Percentiles rank a stretch among this genome's conserved stretches.
Conservation (phyloP, 2,329 filamentous ascomycete genomes). For the Nemania sp. region DNA sequence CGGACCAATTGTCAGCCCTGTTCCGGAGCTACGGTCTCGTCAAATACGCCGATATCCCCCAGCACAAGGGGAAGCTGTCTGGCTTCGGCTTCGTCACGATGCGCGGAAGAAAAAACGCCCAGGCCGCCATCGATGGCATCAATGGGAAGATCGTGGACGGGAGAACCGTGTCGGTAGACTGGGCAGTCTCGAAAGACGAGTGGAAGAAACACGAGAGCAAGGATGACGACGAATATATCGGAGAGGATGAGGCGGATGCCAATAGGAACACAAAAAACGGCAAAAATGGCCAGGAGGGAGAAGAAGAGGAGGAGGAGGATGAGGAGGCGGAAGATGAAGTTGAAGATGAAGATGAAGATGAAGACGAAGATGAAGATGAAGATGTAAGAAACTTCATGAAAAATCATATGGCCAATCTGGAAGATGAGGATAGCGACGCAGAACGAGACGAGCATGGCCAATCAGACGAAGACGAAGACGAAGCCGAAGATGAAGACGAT, state of each 20-base stretch:
- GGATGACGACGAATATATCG: slow-evolving; percentile 33
- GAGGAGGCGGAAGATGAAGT: slow-evolving; percentile 49
- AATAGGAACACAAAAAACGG: slow-evolving; percentile 40
- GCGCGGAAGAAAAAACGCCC: slow-evolving; percentile 85
- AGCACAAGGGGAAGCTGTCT: slow-evolving; percentile 73
- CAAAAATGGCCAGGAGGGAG: slow-evolving; percentile 46
- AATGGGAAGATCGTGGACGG: slow-evolving; percentile 93
- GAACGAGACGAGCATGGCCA: slow-evolving; percentile 44
- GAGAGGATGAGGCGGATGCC: slow-evolving; percentile 16
- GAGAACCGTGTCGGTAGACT: slow-evolving; percentile 88
- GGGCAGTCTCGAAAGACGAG: slow-evolving; percentile 88
- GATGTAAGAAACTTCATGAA: slow-evolving; percentile 61
- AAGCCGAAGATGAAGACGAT: slow-evolving; percentile 44
- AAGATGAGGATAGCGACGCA: slow-evolving; percentile 59
- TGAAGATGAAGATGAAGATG: slow-evolving; percentile 50
- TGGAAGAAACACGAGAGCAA: slow-evolving; percentile 69
- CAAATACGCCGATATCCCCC: slow-evolving; percentile 83
- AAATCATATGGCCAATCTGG: slow-evolving; percentile 61
- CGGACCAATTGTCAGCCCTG: slow-evolving; percentile 76
- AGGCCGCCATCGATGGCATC: slow-evolving; percentile 80
- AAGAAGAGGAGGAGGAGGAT: slow-evolving; percentile 40
- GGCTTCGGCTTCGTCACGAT: slow-evolving; percentile 95
- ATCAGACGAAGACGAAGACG: slow-evolving; percentile 37
- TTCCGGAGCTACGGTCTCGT: slow-evolving; percentile 92
- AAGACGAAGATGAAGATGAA: slow-evolving; percentile 38